Base-by-base conservation (phyloP, 495 filamentous ascomycete genomes). In the Mycothermus thermophilus region DNA sequence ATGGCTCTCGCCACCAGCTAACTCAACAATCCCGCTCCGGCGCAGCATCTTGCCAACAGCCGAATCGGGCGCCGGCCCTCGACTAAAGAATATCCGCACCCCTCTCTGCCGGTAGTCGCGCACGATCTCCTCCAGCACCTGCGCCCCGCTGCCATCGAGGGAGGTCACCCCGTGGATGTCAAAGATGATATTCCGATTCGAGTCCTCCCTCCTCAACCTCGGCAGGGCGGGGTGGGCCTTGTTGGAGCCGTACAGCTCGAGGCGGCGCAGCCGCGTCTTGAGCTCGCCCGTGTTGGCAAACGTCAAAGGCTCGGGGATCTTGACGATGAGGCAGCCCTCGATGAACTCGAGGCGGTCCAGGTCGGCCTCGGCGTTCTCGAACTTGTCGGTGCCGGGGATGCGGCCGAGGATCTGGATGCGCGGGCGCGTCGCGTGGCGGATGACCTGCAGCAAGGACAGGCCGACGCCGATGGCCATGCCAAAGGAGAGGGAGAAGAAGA, bases 371-470 rank as follows among this genome's bases (percentile, higher is more conserved):
- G 86, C 86, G 42, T 94, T 93, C 43, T 88, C 84, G 49, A 93
- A 96, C 30, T 75, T 71, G 39, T 71, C 63, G 7, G 83, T 87
- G 14, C 83, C 84, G 4, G 83, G 77, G 2, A 94, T 74, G 29
- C 86, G 80, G 21, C 92, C 92, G 0, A 99, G 69, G 51, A 99
- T 99, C 60, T 96, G 88, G 47, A 99, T 99, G 19, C 90, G 80
- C 4, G 90, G 84, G 27, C 85, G 76, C 1, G 92, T 95, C 16
- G 75, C 70, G 54, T 95, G 85, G 30, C 79, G 78, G 50, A 99
- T 83, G 22, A 96, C 79, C 24, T 83, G 80, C 22, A 99, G 68
- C 22, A 95, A 66, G 7, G 84, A 93, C 1, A 94, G 64, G 4
- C 83, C 85, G 41, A 94, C 80, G 6, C 87, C 87, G 12, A 90